Evolutionary conservation across 768 basidiomycete species (phyloP).

Genomic region (Cyclocybe cylindracea): DNA sequence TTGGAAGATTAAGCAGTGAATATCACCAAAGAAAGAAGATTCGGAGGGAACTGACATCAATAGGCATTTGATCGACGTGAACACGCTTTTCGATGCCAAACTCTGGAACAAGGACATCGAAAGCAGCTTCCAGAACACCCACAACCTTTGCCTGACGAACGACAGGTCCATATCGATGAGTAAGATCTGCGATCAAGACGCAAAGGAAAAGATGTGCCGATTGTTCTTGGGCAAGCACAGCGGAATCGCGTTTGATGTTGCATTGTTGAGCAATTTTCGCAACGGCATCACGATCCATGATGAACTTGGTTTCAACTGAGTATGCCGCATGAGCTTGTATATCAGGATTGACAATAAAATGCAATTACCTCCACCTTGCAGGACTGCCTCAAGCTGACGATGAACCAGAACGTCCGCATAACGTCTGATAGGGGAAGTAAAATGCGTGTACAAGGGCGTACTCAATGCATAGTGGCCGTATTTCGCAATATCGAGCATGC

Average conservation of each 20-base stretch:
- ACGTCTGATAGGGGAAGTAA: conserved; percentile 90
- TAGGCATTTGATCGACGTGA: conserved; percentile 98
- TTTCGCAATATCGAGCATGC: conserved; percentile 99
- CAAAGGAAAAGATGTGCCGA: conserved; percentile 95
- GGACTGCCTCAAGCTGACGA: conserved; percentile 90
- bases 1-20: conserved; percentile 16
- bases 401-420: conserved; percentile 96
- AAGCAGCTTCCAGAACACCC: conserved; percentile 95
- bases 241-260: conserved; percentile 94
- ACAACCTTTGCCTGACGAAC: conserved; percentile 94
- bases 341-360: conserved; percentile 6
- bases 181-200: conserved; percentile 91
- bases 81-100: conserved; percentile 99
- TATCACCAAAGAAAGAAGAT: background rate
- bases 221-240: conserved; percentile 92
- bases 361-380: conserved; percentile 65
- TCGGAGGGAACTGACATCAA: conserved; percentile 63
- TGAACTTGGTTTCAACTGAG: conserved; percentile 82
- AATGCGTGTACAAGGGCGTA: conserved; percentile 90
- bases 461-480: conserved; percentile 93
- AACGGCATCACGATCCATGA: conserved; percentile 97
- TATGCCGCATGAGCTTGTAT: conserved; percentile 4
- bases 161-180: conserved; percentile 93
- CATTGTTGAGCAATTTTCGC: conserved; percentile 98
- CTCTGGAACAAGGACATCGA: conserved; percentile 94